phyloP scores from a whole-genome alignment of 305 asterid genomes.

The Solanum hybrid region DNA sequence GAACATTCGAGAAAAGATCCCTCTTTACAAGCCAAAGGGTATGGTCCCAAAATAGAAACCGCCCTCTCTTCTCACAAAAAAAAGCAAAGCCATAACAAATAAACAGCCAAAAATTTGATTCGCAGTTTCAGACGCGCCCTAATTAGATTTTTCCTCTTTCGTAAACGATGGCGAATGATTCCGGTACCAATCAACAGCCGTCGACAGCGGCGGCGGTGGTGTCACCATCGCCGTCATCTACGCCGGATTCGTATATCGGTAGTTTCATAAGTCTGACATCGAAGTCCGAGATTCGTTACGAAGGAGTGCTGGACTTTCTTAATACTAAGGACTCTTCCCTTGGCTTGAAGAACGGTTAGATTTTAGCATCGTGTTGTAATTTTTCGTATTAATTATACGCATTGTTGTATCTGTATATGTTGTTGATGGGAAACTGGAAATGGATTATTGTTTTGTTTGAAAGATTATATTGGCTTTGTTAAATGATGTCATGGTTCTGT shows the following conservation, averaged over 20 bases:
- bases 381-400: neutral
- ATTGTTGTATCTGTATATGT: neutral
- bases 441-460: neutral
- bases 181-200: slow-evolving; percentile 23
- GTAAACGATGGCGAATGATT: slow-evolving; percentile 34
- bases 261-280: slow-evolving; percentile 64
- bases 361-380: neutral
- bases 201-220: slow-evolving; percentile 7
- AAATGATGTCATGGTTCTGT: neutral
- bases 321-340: slow-evolving; percentile 60
- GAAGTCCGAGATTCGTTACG: slow-evolving; percentile 76
- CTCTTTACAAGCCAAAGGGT: neutral
- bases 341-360: slow-evolving; percentile 62
- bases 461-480: neutral
- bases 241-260: slow-evolving; percentile 72
- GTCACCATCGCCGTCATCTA: slow-evolving; percentile 10
- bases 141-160: neutral
- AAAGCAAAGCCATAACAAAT: neutral
- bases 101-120: neutral
- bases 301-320: slow-evolving; percentile 55
- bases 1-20: neutral
- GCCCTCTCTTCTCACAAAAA: neutral
- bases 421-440: neutral
- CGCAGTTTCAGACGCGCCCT: neutral
- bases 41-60: neutral